A percentile compares a stretch with the other conserved stretches of the same genome.
These are phyloP conservation scores for Reutealis trisperma DNA, from an alignment of 345 rosid species.

Conservation along the genomic window DNA sequence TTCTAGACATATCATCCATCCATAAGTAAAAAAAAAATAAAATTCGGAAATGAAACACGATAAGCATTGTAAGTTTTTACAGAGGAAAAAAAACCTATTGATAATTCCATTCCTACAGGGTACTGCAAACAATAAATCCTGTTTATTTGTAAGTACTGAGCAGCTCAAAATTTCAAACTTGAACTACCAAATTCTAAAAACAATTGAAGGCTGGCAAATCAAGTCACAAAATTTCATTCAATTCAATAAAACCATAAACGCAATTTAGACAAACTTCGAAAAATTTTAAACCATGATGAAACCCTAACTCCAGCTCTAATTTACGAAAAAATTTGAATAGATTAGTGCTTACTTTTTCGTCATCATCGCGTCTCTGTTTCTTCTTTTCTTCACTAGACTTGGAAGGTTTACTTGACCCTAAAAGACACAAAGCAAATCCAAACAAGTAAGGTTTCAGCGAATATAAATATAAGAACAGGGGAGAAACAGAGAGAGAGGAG, in stretches of 20 bases:
- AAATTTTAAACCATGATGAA: neutral
- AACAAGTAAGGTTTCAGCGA: neutral
- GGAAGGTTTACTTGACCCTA: conserved; percentile 33
- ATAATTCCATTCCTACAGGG: too few relatives aligned
- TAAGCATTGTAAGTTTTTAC: too few relatives aligned
- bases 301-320: neutral
- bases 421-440: neutral
- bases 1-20: conserved; percentile 24
- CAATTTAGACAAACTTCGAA: neutral
- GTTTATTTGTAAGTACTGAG: too few relatives aligned
- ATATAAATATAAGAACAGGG: neutral
- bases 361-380: conserved; percentile 8
- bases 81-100: too few relatives aligned
- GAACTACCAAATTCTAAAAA: neutral
- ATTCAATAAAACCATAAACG: neutral
- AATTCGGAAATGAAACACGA: too few relatives aligned
- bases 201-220: neutral
- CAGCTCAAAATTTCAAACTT: neutral
- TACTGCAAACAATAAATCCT: too few relatives aligned
- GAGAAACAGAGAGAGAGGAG: neutral
- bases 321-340: neutral
- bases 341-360: conserved; percentile 15
- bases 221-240: neutral
- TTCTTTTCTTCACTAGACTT: conserved; percentile 28
- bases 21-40: neutral